Conservation (phyloP, 2,329 filamentous ascomycete genomes). For the Blastomyces emzantsi region DNA sequence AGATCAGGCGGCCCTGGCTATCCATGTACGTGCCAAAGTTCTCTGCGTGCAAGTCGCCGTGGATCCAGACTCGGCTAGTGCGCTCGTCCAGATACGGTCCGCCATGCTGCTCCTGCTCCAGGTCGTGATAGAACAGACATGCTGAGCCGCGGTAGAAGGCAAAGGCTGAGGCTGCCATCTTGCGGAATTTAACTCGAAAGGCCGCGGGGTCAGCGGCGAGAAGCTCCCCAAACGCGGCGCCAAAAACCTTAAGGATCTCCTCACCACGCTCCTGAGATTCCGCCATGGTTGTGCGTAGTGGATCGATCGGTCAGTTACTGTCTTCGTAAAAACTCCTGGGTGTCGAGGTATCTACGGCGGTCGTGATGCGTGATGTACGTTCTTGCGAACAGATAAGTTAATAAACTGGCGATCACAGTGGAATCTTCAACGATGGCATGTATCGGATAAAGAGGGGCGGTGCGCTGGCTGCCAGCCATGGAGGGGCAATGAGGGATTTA, state of each 20-base stretch:
- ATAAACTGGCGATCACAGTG: too few relatives aligned
- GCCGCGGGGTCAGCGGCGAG: constrained; percentile 32
- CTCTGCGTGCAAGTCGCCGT: constrained; percentile 19
- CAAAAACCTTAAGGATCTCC: constrained; percentile 18
- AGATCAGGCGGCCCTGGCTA: constrained; percentile 17
- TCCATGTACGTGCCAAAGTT: constrained; percentile 20
- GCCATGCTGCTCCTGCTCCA: constrained; percentile 10
- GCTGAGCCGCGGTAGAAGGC: constrained; percentile 18
- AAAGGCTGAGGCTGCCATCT: constrained; percentile 19
- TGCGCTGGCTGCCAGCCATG: not conserved
- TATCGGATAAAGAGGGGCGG: not conserved
- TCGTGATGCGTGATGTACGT: not conserved
- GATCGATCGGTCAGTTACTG: constrained; percentile 6
- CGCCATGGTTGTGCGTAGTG: not conserved
- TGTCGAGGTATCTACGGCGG: not conserved
- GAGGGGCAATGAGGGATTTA: not conserved
- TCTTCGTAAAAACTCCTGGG: not conserved
- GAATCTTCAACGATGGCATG: not conserved
- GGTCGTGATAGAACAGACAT: constrained; percentile 18
- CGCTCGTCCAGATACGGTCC: constrained; percentile 13
- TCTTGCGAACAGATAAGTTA: not conserved
- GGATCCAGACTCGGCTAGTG: constrained; percentile 18
- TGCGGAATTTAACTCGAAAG: constrained; percentile 28
- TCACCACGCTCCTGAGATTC: constrained; percentile 13
- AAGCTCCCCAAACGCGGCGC: constrained; percentile 16